Evolutionary conservation across 2,329 filamentous ascomycete genomes (phyloP).

Genomic region (Aspergillus aculeatinus): DNA sequence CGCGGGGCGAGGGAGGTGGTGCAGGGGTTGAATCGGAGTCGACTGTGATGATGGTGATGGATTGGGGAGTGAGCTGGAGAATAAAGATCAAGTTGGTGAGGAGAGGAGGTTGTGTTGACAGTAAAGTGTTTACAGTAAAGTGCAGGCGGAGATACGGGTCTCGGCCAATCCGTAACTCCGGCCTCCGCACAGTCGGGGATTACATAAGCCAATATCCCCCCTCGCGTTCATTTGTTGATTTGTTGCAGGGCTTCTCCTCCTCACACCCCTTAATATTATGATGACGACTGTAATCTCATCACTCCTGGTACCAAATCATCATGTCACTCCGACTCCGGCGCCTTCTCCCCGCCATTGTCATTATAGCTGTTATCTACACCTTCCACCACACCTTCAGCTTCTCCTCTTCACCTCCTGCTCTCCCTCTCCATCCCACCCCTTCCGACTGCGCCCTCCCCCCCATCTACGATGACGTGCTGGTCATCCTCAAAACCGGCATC

Average conservation of each 20-base stretch:
- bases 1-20: constrained; percentile 27
- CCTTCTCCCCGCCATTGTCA: not conserved
- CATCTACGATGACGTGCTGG: constrained; percentile 22
- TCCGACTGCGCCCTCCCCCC: constrained; percentile 2
- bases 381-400: not conserved
- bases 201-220: not conserved
- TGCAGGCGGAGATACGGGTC: no score
- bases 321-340: not conserved
- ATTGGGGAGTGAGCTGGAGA: not conserved
- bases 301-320: not conserved
- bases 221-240: not conserved
- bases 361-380: not conserved
- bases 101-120: not conserved
- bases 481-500: constrained; percentile 53
- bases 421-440: not conserved
- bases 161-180: no score
- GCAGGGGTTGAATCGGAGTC: not conserved
- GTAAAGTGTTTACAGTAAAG: no score
- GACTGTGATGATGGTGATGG: not conserved
- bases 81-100: no score
- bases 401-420: constrained; percentile 1
- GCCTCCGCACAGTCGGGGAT: no score
- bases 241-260: not conserved
- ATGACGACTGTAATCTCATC: not conserved
- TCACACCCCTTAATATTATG: not conserved